These are phyloP conservation scores for Tylopilus balloui DNA, from an alignment of 768 basidiomycete genomes.

Conservation along the genomic window DNA sequence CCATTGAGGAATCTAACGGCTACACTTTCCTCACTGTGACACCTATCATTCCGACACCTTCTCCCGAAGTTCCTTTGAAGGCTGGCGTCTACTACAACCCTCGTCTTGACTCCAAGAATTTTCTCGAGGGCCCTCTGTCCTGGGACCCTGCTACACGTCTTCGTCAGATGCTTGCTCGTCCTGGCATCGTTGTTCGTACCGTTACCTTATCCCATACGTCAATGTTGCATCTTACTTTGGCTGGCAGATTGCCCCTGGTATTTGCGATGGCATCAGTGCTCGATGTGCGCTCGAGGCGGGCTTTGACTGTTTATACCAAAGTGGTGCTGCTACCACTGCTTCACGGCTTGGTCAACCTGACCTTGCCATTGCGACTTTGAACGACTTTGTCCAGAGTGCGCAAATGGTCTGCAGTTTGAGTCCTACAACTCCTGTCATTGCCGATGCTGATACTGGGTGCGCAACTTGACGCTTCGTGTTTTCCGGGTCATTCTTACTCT, in stretches of 20 bases:
- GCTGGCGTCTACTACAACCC: conserved; percentile 54
- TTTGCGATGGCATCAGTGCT: conserved; percentile 77
- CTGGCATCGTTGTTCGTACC: conserved; percentile 68
- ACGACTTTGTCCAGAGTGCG: conserved; percentile 69
- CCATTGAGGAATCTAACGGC: not conserved
- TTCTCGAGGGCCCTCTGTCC: conserved; percentile 64
- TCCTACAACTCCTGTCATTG: conserved; percentile 67
- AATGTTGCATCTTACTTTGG: not conserved
- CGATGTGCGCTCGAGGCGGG: conserved; percentile 77
- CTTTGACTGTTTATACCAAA: conserved; percentile 74
- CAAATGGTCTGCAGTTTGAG: conserved; percentile 66
- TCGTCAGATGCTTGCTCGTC: conserved; percentile 63
- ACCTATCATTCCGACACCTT: conserved; percentile 6
- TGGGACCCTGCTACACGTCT: conserved; percentile 66
- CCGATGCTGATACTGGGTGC: conserved; percentile 77
- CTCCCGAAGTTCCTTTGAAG: conserved; percentile 12
- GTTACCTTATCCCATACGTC: not conserved
- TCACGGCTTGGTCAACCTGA: conserved; percentile 77
- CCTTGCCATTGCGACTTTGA: conserved; percentile 71
- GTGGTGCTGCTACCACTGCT: conserved; percentile 77
- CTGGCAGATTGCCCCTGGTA: conserved; percentile 65
- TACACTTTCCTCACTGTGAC: not conserved
- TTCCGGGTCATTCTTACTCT: conserved; percentile 6
- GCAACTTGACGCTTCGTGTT: not conserved
- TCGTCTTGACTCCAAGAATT: conserved; percentile 66